phyloP scores from a whole-genome alignment of 305 asterid genomes.

The Fraxinus xanthoxyloides region DNA sequence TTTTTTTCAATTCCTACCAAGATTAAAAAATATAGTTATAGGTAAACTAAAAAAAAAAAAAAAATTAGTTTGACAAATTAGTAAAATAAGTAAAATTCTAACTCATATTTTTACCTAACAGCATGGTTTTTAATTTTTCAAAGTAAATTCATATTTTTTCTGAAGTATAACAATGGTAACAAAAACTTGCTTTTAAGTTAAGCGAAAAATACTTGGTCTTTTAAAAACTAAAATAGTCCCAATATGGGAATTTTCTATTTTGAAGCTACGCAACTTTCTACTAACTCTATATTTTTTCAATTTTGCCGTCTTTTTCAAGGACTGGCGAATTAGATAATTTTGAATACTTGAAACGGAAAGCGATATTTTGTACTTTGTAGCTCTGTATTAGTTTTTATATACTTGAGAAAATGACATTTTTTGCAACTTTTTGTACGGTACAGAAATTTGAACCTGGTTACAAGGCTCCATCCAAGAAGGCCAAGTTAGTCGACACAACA shows the following conservation, averaged over 20 bases:
- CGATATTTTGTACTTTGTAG: neutral
- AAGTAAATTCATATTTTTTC: slow-evolving; percentile 17
- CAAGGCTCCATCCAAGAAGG: slow-evolving; percentile 55
- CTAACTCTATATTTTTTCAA: neutral
- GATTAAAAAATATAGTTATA: neutral
- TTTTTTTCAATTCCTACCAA: neutral
- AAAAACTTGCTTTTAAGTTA: neutral
- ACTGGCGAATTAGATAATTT: slow-evolving; percentile 6
- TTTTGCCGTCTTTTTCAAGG: neutral
- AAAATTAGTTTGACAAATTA: neutral
- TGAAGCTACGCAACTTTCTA: slow-evolving; percentile 25
- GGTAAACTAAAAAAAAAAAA: neutral
- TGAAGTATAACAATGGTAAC: neutral
- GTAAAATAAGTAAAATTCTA: neutral
- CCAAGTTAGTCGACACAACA: slow-evolving; percentile 36
- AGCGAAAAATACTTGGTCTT: neutral
- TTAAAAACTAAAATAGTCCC: neutral
- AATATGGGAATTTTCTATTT: neutral
- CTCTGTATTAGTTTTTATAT: neutral
- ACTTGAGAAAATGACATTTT: slow-evolving; percentile 5
- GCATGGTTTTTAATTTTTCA: slow-evolving; percentile 11
- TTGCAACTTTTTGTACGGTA: slow-evolving; percentile 14
- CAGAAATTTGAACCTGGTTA: slow-evolving; percentile 92
- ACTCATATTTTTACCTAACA: neutral
- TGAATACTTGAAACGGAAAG: neutral